Conservation (phyloP, 2,329 filamentous ascomycete species). For the Phialocephala sp. region DNA sequence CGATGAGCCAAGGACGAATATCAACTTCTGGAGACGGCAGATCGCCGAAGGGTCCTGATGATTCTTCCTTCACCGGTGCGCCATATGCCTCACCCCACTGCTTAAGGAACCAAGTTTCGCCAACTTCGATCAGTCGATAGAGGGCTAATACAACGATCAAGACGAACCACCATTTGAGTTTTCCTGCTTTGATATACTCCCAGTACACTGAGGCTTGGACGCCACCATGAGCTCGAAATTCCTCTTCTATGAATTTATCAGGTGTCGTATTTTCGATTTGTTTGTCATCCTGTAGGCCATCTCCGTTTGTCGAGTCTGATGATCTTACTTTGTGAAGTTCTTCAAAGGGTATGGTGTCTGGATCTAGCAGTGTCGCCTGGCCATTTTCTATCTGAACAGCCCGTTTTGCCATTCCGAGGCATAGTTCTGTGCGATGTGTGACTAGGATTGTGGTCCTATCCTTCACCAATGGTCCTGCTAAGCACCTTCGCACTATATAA, state of each 20-base stretch:
- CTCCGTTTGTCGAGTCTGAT: conserved; percentile 33
- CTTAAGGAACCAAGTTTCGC: conserved; percentile 82
- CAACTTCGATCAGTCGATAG: conserved; percentile 68
- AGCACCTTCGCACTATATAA: conserved; percentile 60
- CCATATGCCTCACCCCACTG: conserved; percentile 83
- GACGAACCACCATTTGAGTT: conserved; percentile 72
- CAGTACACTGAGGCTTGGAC: conserved; percentile 80
- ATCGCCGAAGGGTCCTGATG: conserved; percentile 48
- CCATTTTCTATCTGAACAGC: conserved; percentile 73
- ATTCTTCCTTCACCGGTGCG: conserved; percentile 37
- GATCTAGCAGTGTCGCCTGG: conserved; percentile 44
- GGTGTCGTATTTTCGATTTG: conserved; percentile 54
- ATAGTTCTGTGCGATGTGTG: conserved; percentile 73
- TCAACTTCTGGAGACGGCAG: conserved; percentile 71
- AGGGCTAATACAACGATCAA: conserved; percentile 67
- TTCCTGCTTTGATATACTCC: conserved; percentile 84
- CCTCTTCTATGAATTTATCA: conserved; percentile 81
- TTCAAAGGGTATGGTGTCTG: conserved; percentile 37
- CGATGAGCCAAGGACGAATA: conserved; percentile 75
- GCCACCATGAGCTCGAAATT: conserved; percentile 74
- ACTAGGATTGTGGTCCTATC: conserved; percentile 62
- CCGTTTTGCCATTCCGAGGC: conserved; percentile 74
- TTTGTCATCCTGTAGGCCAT: conserved; percentile 40
- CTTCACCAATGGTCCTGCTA: conserved; percentile 59
- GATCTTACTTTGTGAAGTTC: conserved; percentile 30